Evolutionary conservation across 148 eudicot species (phyloP).

Genomic region (Diospyros lotus): DNA sequence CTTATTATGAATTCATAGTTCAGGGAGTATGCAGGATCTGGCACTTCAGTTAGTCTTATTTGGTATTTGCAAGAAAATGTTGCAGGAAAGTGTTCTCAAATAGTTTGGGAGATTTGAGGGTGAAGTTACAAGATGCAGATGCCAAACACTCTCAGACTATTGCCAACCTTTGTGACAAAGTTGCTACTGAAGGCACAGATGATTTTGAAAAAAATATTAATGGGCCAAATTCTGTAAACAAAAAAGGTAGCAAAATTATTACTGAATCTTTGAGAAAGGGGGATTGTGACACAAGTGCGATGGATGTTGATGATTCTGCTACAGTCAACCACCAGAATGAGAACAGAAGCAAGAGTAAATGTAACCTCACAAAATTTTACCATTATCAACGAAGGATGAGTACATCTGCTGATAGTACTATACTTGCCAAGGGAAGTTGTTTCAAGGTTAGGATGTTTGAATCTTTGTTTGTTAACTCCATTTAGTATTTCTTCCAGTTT

Average conservation of each 20-base stretch:
- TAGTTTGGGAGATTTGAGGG: constrained; percentile 2
- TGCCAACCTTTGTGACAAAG: background rate
- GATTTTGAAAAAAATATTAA: constrained; percentile 18
- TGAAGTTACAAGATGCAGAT: background rate
- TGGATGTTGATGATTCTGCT: constrained; percentile 25
- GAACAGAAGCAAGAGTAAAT: background rate
- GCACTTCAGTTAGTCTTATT: background rate
- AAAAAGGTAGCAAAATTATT: constrained; percentile 16
- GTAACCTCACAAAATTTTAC: constrained; percentile 14
- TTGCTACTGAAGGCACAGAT: constrained; percentile 29
- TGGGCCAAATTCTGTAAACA: constrained; percentile 11
- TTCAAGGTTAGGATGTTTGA: background rate
- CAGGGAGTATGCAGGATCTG: background rate
- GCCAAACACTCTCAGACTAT: background rate
- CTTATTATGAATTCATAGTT: background rate
- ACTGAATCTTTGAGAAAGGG: constrained; percentile 13
- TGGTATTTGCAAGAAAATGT: background rate
- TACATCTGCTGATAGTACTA: constrained; percentile 8
- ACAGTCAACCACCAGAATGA: constrained; percentile 15
- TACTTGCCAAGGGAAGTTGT: constrained; percentile 19
- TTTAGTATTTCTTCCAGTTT: no score
- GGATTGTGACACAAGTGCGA: constrained; percentile 12
- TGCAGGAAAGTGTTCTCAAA: constrained; percentile 17
- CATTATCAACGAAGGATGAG: constrained; percentile 19
- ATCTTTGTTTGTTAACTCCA: background rate